Base-by-base conservation (phyloP, 805 yeast species). In the Brettanomyces custersianus region DNA sequence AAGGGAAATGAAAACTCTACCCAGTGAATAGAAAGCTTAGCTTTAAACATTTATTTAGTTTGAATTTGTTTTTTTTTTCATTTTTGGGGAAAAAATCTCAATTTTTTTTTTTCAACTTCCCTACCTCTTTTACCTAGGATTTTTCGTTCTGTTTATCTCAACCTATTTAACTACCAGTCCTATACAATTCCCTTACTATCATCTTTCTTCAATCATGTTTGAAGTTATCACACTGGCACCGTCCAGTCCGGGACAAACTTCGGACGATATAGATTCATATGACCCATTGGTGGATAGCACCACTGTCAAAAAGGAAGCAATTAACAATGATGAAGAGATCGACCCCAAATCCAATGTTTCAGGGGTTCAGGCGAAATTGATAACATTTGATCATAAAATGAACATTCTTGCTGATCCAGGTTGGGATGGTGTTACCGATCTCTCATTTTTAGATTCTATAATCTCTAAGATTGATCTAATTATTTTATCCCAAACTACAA, bases 401-500 rank as follows among this genome's bases (percentile, higher is more conserved):
- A 68, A 67, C 22, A 63, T 80, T 2, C 51, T 80, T 31, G 77
- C 85, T 1, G 92, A 82, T 46, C 88, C 88, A 0, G 74, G 79
- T 3, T 82, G 90, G 90, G 73, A 76, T 47, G 82, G 84, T 2
- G 44, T 52, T 9, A 48, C 63, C 2, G 63, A 63, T 32, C 42
- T 70, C 1, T 51, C 63, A 1, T 66, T 59, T 41, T 55, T 75
- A 45, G 68, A 69, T 7, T 44, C 54, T 0, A 48, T 70, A 8
- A 60, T 72, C 2, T 54, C 65, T 2, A 35, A 72, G 21, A 66
- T 82, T 3, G 87, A 86, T 46, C 55, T 81, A 16, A 72, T 92
- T 2, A 55, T 92, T 2, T 58, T 92, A n/a, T 86, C 96, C 2
- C 97, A 92, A 45, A 79, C 96, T 2, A 78, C 95, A 0, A 65